These are phyloP conservation scores for Elymus sibiricus DNA, from an alignment of 176 grass and related monocot species.

Conservation along the genomic window DNA sequence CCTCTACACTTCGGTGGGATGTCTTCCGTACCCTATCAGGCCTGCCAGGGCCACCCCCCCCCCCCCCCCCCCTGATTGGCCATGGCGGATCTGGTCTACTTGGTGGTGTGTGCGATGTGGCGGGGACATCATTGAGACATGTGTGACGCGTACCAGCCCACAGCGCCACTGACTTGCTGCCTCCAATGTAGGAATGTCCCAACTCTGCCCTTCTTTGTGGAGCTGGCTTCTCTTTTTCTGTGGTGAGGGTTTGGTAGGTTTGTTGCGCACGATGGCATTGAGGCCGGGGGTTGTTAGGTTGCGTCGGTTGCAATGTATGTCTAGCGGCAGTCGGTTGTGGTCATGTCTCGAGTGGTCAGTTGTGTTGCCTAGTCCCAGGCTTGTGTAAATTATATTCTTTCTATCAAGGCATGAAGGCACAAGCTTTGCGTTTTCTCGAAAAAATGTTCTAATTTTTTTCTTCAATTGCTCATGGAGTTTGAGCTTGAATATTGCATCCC, in stretches of 20 bases:
- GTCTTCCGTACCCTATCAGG: no score
- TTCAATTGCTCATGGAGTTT: slow-evolving; percentile 14
- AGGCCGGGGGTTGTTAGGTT: neutral
- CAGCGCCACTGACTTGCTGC: no score
- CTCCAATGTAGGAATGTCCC: no score
- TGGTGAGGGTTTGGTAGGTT: neutral
- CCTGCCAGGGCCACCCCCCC: no score
- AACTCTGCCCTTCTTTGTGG: no score
- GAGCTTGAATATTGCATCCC: neutral
- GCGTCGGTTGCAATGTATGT: neutral
- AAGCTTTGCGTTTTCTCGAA: neutral
- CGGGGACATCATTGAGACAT: no score
- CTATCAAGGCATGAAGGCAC: neutral
- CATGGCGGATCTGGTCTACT: no score
- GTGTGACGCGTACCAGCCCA: no score
- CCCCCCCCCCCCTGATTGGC: no score
- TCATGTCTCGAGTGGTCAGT: neutral
- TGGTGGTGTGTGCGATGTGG: no score
- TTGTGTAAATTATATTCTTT: neutral
- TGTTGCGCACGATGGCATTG: neutral
- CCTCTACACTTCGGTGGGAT: no score
- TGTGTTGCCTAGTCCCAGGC: neutral
- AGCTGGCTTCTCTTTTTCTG: neutral
- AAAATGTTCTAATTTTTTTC: neutral
- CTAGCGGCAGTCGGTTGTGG: neutral